Evolutionary conservation across 352 stramenopile species (phyloP).

Genomic region (Globisporangium splendens): DNA sequence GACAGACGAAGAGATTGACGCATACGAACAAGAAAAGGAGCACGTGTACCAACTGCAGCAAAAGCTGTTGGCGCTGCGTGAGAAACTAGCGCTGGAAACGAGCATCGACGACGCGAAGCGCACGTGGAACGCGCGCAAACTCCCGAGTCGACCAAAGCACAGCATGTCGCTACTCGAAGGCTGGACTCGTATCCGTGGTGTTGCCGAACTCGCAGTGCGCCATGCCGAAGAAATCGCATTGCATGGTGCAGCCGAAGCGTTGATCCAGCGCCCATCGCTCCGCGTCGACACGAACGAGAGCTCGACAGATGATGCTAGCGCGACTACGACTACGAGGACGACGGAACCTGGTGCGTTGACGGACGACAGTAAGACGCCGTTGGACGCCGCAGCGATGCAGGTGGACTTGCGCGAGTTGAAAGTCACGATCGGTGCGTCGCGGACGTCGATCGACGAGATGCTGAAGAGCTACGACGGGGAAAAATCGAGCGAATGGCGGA

Average conservation of each 20-base stretch:
- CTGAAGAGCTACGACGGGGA: slow-evolving; percentile 8
- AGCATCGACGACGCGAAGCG: slow-evolving; percentile 1
- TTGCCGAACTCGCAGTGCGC: slow-evolving; percentile 18
- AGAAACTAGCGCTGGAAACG: slow-evolving; percentile 22
- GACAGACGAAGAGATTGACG: slow-evolving; percentile 47
- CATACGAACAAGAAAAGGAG: slow-evolving; percentile 37
- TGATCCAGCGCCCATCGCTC: slow-evolving; percentile 45
- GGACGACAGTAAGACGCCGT: too few species aligned
- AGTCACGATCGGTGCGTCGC: not conserved
- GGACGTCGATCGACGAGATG: slow-evolving; percentile 3
- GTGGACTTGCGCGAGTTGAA: slow-evolving; percentile 7
- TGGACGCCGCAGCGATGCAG: too few species aligned
- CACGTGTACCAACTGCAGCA: slow-evolving; percentile 37
- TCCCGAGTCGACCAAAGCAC: not conserved
- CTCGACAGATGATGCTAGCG: not conserved
- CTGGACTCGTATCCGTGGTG: slow-evolving; percentile 11
- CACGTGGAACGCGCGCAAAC: slow-evolving; percentile 6
- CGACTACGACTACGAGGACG: too few species aligned
- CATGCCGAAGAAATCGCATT: slow-evolving; percentile 43
- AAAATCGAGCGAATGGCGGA: slow-evolving; percentile 4
- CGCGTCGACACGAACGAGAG: slow-evolving; percentile 6
- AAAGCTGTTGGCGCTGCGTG: slow-evolving; percentile 22
- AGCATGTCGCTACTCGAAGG: slow-evolving; percentile 5
- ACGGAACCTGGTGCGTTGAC: too few species aligned
- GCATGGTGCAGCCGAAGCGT: slow-evolving; percentile 30